These are phyloP conservation scores for Polyplosphaeria fusca DNA, from an alignment of 495 filamentous ascomycete species.

Conservation along the genomic window DNA sequence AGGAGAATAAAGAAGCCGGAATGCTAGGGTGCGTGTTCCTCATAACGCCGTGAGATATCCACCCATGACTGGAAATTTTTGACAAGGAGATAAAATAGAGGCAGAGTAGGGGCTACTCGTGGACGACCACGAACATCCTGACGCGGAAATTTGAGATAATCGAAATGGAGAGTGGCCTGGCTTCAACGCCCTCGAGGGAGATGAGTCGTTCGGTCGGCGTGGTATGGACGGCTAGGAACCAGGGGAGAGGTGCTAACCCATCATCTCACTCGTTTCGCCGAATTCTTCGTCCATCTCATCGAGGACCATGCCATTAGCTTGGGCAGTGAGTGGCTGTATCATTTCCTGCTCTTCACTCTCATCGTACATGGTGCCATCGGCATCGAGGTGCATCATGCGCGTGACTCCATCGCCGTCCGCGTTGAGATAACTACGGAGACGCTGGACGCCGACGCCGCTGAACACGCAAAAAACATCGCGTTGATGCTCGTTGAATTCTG, in stretches of 20 bases:
- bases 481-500: constrained; percentile 94
- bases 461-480: constrained; percentile 96
- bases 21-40: too few species aligned
- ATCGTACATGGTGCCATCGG: constrained; percentile 30
- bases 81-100: too few species aligned
- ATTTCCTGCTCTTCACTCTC: constrained; percentile 31
- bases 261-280: constrained; percentile 43
- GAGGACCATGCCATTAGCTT: constrained; percentile 39
- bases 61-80: too few species aligned
- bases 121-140: too few species aligned
- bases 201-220: too few species aligned
- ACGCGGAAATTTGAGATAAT: too few species aligned
- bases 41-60: too few species aligned
- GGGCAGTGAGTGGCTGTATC: constrained; percentile 38
- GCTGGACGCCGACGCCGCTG: constrained; percentile 77
- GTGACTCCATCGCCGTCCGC: constrained; percentile 27
- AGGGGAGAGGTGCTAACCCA: constrained; percentile 38
- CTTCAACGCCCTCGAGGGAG: too few species aligned
- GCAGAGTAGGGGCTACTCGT: too few species aligned
- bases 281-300: constrained; percentile 42
- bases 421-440: constrained; percentile 76
- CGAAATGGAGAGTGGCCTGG: too few species aligned
- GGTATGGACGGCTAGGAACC: too few species aligned
- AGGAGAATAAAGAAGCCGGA: too few species aligned
- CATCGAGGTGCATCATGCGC: constrained; percentile 4